Conservation (phyloP, 805 yeast genomes). For the Barnettozyma vustinii region DNA sequence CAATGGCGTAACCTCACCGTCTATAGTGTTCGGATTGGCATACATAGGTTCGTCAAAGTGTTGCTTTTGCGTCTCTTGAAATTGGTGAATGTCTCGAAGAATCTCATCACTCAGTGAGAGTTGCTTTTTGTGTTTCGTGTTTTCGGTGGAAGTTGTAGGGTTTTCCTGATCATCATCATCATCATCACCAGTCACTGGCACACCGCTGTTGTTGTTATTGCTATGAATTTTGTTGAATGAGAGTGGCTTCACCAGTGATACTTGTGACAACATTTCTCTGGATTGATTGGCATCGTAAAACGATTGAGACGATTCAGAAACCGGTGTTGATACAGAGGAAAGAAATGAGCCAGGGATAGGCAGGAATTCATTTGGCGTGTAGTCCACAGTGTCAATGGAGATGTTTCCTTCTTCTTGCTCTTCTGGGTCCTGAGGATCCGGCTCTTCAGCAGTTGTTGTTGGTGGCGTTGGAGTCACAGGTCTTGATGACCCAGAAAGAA, state of each 20-base stretch:
- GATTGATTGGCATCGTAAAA: conserved; percentile 7
- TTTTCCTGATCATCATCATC: conserved; percentile 1
- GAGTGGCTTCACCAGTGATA: conserved; percentile 17
- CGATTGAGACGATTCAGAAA: conserved; percentile 1
- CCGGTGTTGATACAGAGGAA: background rate
- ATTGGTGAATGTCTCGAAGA: conserved; percentile 23
- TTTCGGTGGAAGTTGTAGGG: background rate
- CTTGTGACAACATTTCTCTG: conserved; percentile 1
- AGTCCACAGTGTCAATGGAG: background rate
- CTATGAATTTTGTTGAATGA: conserved; percentile 14
- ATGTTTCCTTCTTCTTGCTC: background rate
- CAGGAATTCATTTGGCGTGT: background rate
- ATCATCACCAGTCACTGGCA: conserved; percentile 6
- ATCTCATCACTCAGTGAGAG: conserved; percentile 25
- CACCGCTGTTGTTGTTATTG: background rate
- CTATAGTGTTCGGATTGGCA: background rate
- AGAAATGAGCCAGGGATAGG: background rate
- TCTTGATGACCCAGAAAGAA: background rate
- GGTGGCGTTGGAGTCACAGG: background rate
- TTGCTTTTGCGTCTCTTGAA: conserved; percentile 10
- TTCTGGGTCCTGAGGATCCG: background rate
- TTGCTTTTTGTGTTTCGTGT: conserved; percentile 16
- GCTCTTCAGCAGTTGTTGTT: background rate
- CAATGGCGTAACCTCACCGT: conserved; percentile 17
- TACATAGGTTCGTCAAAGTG: background rate